Evolutionary conservation across 805 yeast genomes (phyloP).

Genomic region (Barnettozyma sucrosica): DNA sequence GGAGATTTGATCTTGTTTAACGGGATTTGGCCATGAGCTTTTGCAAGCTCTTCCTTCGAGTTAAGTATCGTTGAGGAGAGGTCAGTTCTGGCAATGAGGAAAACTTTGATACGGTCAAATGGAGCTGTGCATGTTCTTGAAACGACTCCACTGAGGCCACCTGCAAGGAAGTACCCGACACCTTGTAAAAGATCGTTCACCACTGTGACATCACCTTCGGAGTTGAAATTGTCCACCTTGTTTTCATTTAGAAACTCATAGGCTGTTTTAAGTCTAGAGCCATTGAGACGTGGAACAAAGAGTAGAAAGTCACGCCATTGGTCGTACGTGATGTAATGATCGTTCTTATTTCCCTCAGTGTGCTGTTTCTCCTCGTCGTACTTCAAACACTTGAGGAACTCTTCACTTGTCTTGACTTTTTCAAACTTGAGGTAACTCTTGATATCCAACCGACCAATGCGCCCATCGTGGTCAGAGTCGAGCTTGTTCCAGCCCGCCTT

Average conservation of each 20-base stretch:
- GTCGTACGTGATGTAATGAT: conserved; percentile 69
- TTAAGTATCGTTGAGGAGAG: conserved; percentile 62
- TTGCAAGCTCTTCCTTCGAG: conserved; percentile 44
- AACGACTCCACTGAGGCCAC: conserved; percentile 93
- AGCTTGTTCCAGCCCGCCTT: conserved; percentile 59
- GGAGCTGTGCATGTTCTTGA: conserved; percentile 97
- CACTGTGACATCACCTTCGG: conserved; percentile 90
- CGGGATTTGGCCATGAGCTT: conserved; percentile 34
- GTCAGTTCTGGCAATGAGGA: conserved; percentile 86
- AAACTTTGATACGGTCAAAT: conserved; percentile 90
- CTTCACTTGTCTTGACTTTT: conserved; percentile 47
- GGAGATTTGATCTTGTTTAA: conserved; percentile 59
- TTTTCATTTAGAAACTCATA: conserved; percentile 68
- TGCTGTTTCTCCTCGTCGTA: conserved; percentile 35
- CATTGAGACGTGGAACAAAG: conserved; percentile 75
- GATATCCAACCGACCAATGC: conserved; percentile 59
- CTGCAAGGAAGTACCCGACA: conserved; percentile 87
- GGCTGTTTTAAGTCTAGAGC: conserved; percentile 76
- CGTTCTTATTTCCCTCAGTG: conserved; percentile 21
- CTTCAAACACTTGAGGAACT: conserved; percentile 41
- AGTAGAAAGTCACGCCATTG: conserved; percentile 81
- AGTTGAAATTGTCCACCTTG: conserved; percentile 74
- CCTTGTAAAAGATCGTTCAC: conserved; percentile 76
- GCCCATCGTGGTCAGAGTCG: conserved; percentile 72
- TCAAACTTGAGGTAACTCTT: conserved; percentile 46